phyloP scores from a whole-genome alignment of 768 basidiomycete genomes.

The Saitozyma podzolica region DNA sequence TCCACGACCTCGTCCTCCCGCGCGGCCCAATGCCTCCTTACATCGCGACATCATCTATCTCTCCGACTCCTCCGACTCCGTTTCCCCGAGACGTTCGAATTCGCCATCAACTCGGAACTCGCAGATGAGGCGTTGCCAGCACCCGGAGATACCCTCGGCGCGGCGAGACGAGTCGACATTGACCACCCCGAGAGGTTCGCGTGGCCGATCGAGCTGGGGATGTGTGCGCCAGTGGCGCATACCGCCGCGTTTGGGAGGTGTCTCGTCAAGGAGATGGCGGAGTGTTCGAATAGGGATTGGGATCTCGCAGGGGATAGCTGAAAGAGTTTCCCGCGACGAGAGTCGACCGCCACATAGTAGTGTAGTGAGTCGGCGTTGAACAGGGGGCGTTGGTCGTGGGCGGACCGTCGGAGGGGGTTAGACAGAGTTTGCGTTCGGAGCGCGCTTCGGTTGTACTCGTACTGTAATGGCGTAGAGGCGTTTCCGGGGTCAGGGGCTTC shows the following conservation, averaged over 20 bases:
- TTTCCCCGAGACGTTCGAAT: slow-evolving; percentile 36
- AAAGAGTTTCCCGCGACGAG: no score
- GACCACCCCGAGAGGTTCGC: slow-evolving; percentile 31
- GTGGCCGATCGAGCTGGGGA: slow-evolving; percentile 47
- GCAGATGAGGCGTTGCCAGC: slow-evolving; percentile 32
- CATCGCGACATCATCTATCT: slow-evolving; percentile 35
- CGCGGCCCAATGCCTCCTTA: slow-evolving; percentile 23
- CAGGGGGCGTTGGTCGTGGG: no score
- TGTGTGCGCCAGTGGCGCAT: slow-evolving; percentile 37
- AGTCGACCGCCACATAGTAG: no score
- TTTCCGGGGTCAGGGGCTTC: no score
- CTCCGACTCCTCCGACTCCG: slow-evolving; percentile 16
- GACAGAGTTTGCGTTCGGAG: no score
- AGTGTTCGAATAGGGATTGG: slow-evolving; percentile 28
- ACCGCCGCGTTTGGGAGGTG: slow-evolving; percentile 36
- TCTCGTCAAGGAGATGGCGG: slow-evolving; percentile 36
- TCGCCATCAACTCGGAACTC: slow-evolving; percentile 32
- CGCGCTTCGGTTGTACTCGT: no score
- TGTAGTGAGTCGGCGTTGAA: no score
- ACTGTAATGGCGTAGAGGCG: no score
- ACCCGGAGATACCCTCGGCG: slow-evolving; percentile 34
- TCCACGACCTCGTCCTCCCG: slow-evolving; percentile 19
- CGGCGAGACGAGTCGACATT: slow-evolving; percentile 34
- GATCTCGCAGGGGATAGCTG: neutral
- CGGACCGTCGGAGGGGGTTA: no score